Evolutionary conservation across 169 alveolate genomes (phyloP), one percentile per base, ranked within the genome.

Genomic region (Condylostoma magnum): DNA sequence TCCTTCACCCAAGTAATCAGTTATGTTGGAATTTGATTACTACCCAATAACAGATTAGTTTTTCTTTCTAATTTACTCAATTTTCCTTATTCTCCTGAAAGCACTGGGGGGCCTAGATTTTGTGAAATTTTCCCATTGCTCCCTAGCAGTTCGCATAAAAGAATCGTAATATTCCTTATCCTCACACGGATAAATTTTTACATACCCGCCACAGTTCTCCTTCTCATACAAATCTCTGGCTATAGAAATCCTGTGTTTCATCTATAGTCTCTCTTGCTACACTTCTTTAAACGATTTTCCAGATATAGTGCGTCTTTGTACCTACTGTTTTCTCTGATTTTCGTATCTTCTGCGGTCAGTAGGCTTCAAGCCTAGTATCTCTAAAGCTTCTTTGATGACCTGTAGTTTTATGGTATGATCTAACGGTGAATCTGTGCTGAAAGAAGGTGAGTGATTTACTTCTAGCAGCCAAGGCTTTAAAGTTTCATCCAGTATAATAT

Each of bases 191-290:
- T 82, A 93, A 12, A 93, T 80, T 48, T 89, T 85, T 78, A 79
- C 81, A 76, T 81, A 94, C 31, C 95, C 95, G 10, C 97, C 97
- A 48, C 77, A 37, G 77, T 89, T 75, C 50, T 71, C 77, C 31
- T 87, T 80, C 69, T 93, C 96, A 77, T n/a, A n/a, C n/a, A n/a
- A n/a, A n/a, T n/a, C n/a, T 75, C 36, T 15, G 63, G 48, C 18
- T 70, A 31, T 12, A 75, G 37, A n/a, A 57, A 37, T 36, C 66
- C 33, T 38, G 60, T 75, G 43, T 75, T 75, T 15, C 63, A 65
- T 25, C 10, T 8, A 30, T 36, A n/a, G n/a, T 22, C 55, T 69
- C 46, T 65, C 82, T 67, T 79, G 80, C 8, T 20, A 31, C 6
- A 70, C 57, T 12, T 37, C 25, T 22, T 51, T 66, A 1, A 38